These are phyloP conservation scores for Penicillium argentinense DNA, from an alignment of 495 filamentous ascomycete species.

Conservation along the genomic window DNA sequence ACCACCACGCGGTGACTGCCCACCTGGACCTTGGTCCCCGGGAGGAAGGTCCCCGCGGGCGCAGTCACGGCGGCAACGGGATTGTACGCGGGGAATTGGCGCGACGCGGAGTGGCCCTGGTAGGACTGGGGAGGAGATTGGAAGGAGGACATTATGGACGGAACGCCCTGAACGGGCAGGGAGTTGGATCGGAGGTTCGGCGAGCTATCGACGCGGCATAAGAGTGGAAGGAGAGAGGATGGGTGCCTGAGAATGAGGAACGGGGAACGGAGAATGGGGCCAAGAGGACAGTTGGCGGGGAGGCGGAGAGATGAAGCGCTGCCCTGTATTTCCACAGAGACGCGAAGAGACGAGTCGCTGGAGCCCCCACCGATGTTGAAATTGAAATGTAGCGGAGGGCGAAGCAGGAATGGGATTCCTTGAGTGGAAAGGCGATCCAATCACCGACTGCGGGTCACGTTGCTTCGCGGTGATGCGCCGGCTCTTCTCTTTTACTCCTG, in stretches of 20 bases:
- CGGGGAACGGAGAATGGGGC: constrained; percentile 25
- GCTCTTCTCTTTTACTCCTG: background rate
- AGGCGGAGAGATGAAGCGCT: constrained; percentile 22
- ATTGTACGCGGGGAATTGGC: constrained; percentile 38
- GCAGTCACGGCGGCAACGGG: constrained; percentile 46
- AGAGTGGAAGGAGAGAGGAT: constrained; percentile 18
- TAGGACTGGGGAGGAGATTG: constrained; percentile 27
- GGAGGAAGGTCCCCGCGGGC: constrained; percentile 85
- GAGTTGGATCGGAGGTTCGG: constrained; percentile 1
- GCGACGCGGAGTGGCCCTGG: constrained; percentile 35
- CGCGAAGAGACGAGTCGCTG: constrained; percentile 5
- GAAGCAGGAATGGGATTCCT: constrained; percentile 12
- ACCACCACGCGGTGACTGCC: constrained; percentile 92
- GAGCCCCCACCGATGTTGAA: background rate
- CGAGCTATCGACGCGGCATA: constrained; percentile 30
- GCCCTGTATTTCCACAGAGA: constrained; percentile 17
- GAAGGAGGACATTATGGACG: constrained; percentile 37
- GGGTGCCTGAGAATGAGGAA: constrained; percentile 12
- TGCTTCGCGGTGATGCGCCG: constrained; percentile 7
- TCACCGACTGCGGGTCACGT: constrained; percentile 32
- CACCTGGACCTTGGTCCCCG: constrained; percentile 94
- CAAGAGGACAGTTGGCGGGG: constrained; percentile 27
- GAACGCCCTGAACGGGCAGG: constrained; percentile 30
- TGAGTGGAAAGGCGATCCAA: constrained; percentile 24
- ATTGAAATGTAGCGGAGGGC: constrained; percentile 1